Percentiles rank a stretch among this genome's conserved stretches.
phyloP scores from a whole-genome alignment of 2,329 filamentous ascomycete genomes.

The Tolypocladium tropicale region DNA sequence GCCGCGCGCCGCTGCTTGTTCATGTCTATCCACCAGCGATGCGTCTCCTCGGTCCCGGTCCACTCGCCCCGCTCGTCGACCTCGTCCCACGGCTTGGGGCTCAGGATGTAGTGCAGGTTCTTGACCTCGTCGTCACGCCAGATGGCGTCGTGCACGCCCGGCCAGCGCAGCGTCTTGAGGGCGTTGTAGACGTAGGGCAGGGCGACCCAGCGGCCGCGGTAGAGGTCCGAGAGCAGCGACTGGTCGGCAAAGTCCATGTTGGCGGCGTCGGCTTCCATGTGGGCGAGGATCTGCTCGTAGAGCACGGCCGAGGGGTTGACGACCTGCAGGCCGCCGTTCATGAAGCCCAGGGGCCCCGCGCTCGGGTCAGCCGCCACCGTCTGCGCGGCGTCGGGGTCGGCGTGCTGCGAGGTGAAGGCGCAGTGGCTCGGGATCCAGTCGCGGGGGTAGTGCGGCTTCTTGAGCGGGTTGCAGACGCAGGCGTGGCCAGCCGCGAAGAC shows the following conservation, averaged over 20 bases:
- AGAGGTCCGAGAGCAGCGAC: constrained; percentile 45
- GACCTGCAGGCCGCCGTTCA: constrained; percentile 47
- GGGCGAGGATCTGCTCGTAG: constrained; percentile 38
- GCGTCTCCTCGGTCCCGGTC: constrained; percentile 34
- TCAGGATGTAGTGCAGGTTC: constrained; percentile 52
- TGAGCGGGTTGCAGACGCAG: constrained; percentile 76
- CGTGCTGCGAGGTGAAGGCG: constrained; percentile 46
- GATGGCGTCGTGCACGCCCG: constrained; percentile 41
- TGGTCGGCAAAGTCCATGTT: constrained; percentile 51
- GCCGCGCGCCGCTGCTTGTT: constrained; percentile 32
- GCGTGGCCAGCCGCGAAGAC: constrained; percentile 80
- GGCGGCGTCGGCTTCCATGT: constrained; percentile 36
- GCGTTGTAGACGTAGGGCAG: constrained; percentile 54
- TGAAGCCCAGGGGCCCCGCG: constrained; percentile 29
- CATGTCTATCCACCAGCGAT: constrained; percentile 45
- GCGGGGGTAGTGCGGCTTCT: constrained; percentile 66
- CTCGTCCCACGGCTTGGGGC: constrained; percentile 53
- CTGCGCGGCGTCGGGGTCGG: constrained; percentile 35
- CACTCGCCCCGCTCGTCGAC: constrained; percentile 31
- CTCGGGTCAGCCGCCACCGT: constrained; percentile 30
- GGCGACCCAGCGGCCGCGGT: constrained; percentile 43
- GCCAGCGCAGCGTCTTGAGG: constrained; percentile 47
- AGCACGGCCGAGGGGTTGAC: constrained; percentile 38
- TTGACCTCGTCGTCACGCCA: constrained; percentile 49
- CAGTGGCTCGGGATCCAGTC: constrained; percentile 54